Conservation (phyloP, 129 eudicot genomes). For the Artemisia annua region DNA sequence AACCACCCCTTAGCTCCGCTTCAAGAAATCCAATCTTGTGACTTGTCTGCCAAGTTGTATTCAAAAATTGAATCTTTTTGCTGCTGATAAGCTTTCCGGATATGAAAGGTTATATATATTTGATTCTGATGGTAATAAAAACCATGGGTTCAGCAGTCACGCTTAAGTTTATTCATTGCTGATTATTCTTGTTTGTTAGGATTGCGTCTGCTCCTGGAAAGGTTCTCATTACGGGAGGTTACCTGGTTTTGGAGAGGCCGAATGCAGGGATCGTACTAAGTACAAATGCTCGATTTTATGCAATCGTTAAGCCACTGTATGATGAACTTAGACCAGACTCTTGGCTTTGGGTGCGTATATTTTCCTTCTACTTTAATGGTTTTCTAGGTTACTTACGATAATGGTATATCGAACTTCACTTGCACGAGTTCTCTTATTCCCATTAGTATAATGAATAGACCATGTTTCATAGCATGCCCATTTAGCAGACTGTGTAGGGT, state of each 20-base stretch:
- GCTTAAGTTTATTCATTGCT: background rate
- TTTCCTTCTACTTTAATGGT: background rate
- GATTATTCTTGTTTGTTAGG: constrained; percentile 36
- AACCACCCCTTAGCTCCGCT: too few species aligned
- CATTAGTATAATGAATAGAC: background rate
- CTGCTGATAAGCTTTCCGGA: too few species aligned
- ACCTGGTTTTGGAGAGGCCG: constrained; percentile 82
- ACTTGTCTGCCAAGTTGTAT: too few species aligned
- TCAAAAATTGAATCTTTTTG: too few species aligned
- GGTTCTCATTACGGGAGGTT: constrained; percentile 88
- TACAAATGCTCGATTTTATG: constrained; percentile 89
- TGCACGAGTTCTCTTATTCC: background rate
- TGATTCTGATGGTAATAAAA: too few species aligned
- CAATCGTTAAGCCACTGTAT: constrained; percentile 77
- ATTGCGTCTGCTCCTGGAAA: constrained; percentile 95
- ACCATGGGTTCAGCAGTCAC: too few species aligned
- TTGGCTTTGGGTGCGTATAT: constrained; percentile 67
- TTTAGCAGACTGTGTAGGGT: too few species aligned
- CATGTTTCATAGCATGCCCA: too few species aligned
- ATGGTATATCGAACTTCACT: background rate
- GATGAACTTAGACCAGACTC: constrained; percentile 62
- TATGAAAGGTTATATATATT: too few species aligned
- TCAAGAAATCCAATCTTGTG: too few species aligned
- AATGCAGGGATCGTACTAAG: constrained; percentile 93
- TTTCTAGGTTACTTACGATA: background rate